Conservation (phyloP, 2,329 filamentous ascomycete genomes). For the Monosporascus ibericus region DNA sequence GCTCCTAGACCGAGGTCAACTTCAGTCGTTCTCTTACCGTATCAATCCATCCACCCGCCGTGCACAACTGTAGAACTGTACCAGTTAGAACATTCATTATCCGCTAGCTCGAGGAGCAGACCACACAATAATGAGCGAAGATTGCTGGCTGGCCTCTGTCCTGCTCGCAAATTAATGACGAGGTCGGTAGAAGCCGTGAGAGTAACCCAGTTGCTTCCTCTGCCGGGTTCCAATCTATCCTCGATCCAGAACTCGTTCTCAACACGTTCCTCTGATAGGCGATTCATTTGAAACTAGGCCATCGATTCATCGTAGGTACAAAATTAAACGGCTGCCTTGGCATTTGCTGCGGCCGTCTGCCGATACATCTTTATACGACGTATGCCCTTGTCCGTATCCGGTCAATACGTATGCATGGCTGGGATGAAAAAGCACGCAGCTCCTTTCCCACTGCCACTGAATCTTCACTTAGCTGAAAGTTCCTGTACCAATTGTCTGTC, state of each 20-base stretch:
- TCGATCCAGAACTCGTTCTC: too few relatives aligned
- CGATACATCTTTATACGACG: neutral
- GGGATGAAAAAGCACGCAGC: neutral
- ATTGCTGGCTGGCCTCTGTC: too few relatives aligned
- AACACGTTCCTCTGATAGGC: too few relatives aligned
- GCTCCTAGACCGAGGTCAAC: neutral
- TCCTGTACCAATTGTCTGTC: neutral
- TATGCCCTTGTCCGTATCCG: neutral
- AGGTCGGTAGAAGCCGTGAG: too few relatives aligned
- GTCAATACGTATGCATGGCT: neutral
- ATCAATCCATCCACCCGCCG: neutral
- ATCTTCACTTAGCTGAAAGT: neutral
- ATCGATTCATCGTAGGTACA: neutral
- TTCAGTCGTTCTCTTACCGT: neutral
- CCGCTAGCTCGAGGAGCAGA: too few relatives aligned
- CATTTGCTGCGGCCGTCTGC: neutral
- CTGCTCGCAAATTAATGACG: too few relatives aligned
- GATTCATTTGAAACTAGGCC: too few relatives aligned
- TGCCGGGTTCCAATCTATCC: too few relatives aligned
- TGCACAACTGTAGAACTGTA: neutral
- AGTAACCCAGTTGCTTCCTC: too few relatives aligned
- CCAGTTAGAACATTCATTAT: too few relatives aligned
- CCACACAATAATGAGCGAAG: too few relatives aligned
- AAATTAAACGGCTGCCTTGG: neutral
- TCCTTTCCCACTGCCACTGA: neutral